Percentiles rank a stretch among this genome's conserved stretches.
phyloP scores from a whole-genome alignment of 2,329 filamentous ascomycete genomes.

The Fusarium clavum region DNA sequence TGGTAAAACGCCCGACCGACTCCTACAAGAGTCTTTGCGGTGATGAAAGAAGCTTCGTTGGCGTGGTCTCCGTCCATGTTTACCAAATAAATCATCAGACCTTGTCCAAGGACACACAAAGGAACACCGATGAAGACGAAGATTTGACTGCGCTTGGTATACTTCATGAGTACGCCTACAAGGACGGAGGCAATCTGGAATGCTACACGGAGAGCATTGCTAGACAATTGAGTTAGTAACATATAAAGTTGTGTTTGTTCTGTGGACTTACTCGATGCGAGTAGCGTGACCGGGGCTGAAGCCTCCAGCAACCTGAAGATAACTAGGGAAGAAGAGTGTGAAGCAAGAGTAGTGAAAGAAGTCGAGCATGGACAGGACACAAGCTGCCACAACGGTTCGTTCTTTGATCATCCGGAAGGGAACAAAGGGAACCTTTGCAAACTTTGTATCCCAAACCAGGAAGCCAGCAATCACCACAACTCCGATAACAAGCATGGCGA shows the following conservation, averaged over 20 bases:
- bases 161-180: slow-evolving; percentile 52
- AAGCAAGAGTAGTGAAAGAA: slow-evolving; percentile 55
- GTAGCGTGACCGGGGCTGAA: slow-evolving; percentile 52
- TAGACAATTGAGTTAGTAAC: neutral
- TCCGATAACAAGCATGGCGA: slow-evolving; percentile 51
- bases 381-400: slow-evolving; percentile 54
- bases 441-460: slow-evolving; percentile 53
- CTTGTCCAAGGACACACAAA: slow-evolving; percentile 52
- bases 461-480: slow-evolving; percentile 44
- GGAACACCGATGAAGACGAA: slow-evolving; percentile 47
- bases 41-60: slow-evolving; percentile 52
- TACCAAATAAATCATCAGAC: slow-evolving; percentile 48
- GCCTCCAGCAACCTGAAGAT: slow-evolving; percentile 53
- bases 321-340: slow-evolving; percentile 56
- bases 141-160: slow-evolving; percentile 51
- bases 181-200: slow-evolving; percentile 54
- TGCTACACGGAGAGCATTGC: slow-evolving; percentile 49
- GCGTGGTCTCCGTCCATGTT: slow-evolving; percentile 44
- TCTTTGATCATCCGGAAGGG: slow-evolving; percentile 55
- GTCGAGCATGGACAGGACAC: slow-evolving; percentile 52
- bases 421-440: slow-evolving; percentile 53
- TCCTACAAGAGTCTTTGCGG: slow-evolving; percentile 50
- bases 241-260: accelerated
- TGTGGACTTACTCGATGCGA: slow-evolving; percentile 48
- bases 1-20: slow-evolving; percentile 52